Evolutionary conservation across 176 grass and related monocot species (phyloP).

Genomic region (Zea luxurians): DNA sequence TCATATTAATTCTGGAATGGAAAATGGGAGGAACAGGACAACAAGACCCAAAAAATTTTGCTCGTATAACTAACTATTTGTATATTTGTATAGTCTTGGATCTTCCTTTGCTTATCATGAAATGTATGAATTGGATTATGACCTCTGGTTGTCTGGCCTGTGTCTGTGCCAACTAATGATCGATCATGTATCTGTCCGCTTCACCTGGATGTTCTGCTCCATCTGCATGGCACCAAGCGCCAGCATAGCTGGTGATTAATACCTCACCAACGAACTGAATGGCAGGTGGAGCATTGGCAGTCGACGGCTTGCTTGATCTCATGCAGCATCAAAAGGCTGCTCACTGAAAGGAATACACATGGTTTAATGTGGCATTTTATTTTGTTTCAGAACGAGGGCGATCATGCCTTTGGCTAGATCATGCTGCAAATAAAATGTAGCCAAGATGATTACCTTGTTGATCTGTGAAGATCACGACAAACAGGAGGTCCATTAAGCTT

Average conservation of each 20-base stretch:
- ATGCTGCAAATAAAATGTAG: too few relatives aligned
- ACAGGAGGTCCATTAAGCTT: too few relatives aligned
- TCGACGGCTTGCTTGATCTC: neutral
- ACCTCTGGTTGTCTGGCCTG: neutral
- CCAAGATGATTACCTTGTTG: too few relatives aligned
- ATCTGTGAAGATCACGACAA: too few relatives aligned
- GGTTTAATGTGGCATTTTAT: neutral
- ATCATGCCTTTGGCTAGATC: too few relatives aligned
- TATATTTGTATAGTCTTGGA: too few relatives aligned
- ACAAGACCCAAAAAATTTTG: neutral
- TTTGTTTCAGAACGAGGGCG: neutral
- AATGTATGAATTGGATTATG: neutral
- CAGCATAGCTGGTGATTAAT: neutral
- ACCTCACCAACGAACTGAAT: neutral
- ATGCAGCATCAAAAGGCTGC: neutral
- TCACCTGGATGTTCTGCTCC: too few relatives aligned
- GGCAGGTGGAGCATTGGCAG: neutral
- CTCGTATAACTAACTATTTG: neutral
- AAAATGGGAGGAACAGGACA: neutral
- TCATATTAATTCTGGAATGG: neutral
- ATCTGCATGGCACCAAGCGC: too few relatives aligned
- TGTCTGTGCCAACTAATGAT: neutral
- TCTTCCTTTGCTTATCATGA: too few relatives aligned
- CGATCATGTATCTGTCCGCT: too few relatives aligned
- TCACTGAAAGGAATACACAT: neutral